Evolutionary conservation across 225 moss, liverwort and hornwort genomes (phyloP), one percentile per base, ranked within the genome.

Genomic region (Bryum argenteum): DNA sequence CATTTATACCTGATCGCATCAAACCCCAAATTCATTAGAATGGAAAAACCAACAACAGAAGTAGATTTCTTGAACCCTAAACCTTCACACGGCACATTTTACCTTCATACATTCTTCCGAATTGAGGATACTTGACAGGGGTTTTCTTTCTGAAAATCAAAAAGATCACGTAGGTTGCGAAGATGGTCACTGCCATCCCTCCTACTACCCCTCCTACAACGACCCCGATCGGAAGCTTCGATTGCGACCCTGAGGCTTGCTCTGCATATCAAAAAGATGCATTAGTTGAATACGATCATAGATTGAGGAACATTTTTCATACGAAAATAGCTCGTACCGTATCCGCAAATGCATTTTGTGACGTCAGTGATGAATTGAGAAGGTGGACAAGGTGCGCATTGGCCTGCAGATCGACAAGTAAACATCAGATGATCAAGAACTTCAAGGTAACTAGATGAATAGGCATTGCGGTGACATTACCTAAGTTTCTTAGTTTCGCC

Each of bases 81-180:
- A 19, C 2, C 42, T 20, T 13, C 19, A 16, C 18, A 19, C 16
- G 28, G 21, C 39, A 48, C 55, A 24, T 52, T n/a, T n/a, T 33
- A 84, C 84, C 84, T 71, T 80, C 84, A 10, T 84, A 84, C 53
- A 71, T 80, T 52, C 84, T 84, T 71, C 84, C 84, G 42, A 84
- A 84, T 58, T 84, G 80, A 1, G 80, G 77, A 54, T 84, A 84
- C 5, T 77, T 84, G 53, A 45, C 10, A 8, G 1, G 5, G 45
- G 37, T 12, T 63, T 74, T 74, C 71, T 74, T 77, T 37, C 71
- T 52, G 62, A 55, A 80, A 45, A 61, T 62, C 18, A 84, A 54
- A 43, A 83, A 65, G 56, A 74, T 44, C 21, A 84, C n/a, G 11
- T 71, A 74, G 0, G 70, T 67, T 47, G 70, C 77, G n/a, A 84